Conservation (phyloP, 202 grass and related monocot genomes). For the Zizania palustris region DNA sequence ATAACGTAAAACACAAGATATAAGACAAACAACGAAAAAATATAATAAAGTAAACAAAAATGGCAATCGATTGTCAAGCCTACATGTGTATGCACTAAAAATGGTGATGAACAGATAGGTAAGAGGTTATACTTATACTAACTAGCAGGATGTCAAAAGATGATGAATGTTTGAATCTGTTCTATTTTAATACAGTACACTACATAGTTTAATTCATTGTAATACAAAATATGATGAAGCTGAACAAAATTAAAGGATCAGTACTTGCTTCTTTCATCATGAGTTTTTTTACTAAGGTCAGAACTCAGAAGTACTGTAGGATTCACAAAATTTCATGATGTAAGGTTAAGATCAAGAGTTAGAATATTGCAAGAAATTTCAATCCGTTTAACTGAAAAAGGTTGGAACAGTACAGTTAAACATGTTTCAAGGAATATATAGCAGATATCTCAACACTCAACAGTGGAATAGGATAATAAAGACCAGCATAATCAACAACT, state of each 20-base stretch:
- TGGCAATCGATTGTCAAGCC: background rate
- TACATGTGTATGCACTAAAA: background rate
- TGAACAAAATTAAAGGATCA: background rate
- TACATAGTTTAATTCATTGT: background rate
- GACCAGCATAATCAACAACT: background rate
- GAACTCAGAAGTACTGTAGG: background rate
- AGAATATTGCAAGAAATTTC: slow-evolving; percentile 3
- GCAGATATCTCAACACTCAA: background rate
- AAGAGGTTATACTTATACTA: background rate
- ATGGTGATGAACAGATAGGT: no score
- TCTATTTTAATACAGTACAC: slow-evolving; percentile 1
- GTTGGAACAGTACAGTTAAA: background rate
- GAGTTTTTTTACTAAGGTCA: slow-evolving; percentile 28
- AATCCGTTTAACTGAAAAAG: background rate
- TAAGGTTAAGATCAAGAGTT: background rate
- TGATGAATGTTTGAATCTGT: slow-evolving; percentile 7
- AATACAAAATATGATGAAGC: background rate
- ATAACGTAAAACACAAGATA: background rate
- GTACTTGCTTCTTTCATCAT: slow-evolving; percentile 14
- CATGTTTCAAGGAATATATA: slow-evolving; percentile 3
- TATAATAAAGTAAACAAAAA: slow-evolving; percentile 6
- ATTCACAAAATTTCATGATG: background rate
- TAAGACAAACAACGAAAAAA: background rate
- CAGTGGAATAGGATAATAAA: no score
- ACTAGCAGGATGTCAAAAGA: background rate